These are phyloP conservation scores for Podosphaera xanthii DNA, from an alignment of 2,329 filamentous ascomycete genomes.

Conservation along the genomic window DNA sequence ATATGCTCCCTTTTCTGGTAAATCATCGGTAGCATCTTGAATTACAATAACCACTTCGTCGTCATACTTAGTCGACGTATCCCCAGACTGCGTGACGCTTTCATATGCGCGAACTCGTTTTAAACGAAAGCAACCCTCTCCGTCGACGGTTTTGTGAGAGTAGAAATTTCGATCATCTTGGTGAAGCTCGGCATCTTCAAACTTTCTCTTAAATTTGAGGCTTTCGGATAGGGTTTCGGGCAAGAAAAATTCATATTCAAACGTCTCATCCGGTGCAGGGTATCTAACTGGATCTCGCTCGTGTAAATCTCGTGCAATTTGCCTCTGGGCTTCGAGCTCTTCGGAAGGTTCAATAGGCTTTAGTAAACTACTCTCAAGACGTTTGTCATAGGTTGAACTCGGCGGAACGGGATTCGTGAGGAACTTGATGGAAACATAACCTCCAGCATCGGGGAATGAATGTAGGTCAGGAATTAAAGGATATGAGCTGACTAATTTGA, in stretches of 20 bases:
- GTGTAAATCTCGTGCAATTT: slow-evolving; percentile 28
- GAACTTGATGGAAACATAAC: slow-evolving; percentile 49
- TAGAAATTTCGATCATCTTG: slow-evolving; percentile 31
- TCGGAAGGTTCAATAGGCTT: slow-evolving; percentile 33
- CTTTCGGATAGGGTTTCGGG: slow-evolving; percentile 25
- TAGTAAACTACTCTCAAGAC: slow-evolving; percentile 37
- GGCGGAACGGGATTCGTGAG: slow-evolving; percentile 37
- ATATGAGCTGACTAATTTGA: slow-evolving; percentile 34
- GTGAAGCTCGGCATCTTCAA: slow-evolving; percentile 32
- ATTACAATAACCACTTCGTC: slow-evolving; percentile 39
- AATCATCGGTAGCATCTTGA: slow-evolving; percentile 28
- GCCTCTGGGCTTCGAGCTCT: slow-evolving; percentile 26
- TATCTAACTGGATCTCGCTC: slow-evolving; percentile 32
- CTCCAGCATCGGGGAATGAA: slow-evolving; percentile 45
- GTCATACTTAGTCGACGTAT: slow-evolving; percentile 33
- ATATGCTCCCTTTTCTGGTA: slow-evolving; percentile 33
- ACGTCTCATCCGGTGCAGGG: slow-evolving; percentile 31
- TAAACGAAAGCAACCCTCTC: slow-evolving; percentile 32
- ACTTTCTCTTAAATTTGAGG: slow-evolving; percentile 34
- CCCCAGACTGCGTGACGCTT: slow-evolving; percentile 32
- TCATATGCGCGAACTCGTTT: slow-evolving; percentile 41
- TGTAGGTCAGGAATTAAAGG: slow-evolving; percentile 42
- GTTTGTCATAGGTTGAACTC: slow-evolving; percentile 30
- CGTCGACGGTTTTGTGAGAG: slow-evolving; percentile 23
- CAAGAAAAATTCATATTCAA: slow-evolving; percentile 47